Conservation (phyloP, 148 eudicot species). For the Amaranthus hypochondriacus region DNA sequence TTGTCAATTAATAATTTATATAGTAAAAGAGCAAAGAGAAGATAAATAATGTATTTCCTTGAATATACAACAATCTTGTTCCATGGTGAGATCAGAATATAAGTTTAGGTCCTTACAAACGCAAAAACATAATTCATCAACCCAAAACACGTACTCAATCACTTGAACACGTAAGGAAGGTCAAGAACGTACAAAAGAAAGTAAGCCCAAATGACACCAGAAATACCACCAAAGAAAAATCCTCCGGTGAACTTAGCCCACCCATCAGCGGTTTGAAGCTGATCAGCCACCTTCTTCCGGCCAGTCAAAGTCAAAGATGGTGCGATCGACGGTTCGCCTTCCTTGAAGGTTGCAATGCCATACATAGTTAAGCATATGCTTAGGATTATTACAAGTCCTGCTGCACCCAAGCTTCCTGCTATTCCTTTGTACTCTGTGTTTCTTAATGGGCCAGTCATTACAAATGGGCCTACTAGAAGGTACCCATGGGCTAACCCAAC, state of each 20-base stretch:
- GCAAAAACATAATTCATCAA: background rate
- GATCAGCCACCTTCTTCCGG: constrained; percentile 85
- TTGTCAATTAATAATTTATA: background rate
- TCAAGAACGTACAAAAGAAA: constrained; percentile 76
- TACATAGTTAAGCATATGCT: constrained; percentile 89
- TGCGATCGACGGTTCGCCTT: constrained; percentile 87
- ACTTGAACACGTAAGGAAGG: constrained; percentile 95
- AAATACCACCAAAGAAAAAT: constrained; percentile 93
- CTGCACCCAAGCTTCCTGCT: constrained; percentile 88
- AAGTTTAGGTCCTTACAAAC: constrained; percentile 5
- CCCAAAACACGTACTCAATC: background rate
- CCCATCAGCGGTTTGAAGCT: constrained; percentile 92
- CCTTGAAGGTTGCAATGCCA: constrained; percentile 87
- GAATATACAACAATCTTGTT: constrained; percentile 20
- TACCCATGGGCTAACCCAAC: constrained; percentile 91
- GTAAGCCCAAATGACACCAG: constrained; percentile 95
- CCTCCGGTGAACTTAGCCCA: constrained; percentile 99
- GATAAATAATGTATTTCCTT: constrained; percentile 3
- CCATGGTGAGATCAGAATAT: background rate
- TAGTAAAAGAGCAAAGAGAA: background rate
- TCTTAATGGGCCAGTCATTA: constrained; percentile 79
- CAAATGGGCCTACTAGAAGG: constrained; percentile 88
- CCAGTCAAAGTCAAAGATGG: constrained; percentile 85
- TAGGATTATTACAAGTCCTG: constrained; percentile 77
- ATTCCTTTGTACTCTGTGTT: constrained; percentile 74